A percentile compares a stretch with the other conserved stretches of the same genome.
These are phyloP conservation scores for Macrocystidia cucumis DNA, from an alignment of 1,284 basidiomycete species.

Conservation along the genomic window DNA sequence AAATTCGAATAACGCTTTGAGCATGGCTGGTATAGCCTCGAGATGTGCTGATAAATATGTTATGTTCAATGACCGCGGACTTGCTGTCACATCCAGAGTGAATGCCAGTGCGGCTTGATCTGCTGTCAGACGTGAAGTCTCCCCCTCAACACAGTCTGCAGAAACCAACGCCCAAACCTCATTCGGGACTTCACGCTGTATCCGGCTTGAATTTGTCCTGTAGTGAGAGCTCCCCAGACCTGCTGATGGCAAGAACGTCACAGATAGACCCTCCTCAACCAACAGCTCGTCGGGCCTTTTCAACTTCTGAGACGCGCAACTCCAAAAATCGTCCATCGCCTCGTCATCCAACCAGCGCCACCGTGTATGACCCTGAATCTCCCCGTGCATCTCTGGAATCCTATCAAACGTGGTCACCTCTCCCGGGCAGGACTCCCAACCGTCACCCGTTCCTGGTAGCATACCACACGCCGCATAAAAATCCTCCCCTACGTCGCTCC, in stretches of 20 bases:
- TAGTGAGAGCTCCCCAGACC: slow-evolving; percentile 40
- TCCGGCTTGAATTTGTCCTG: slow-evolving; percentile 18
- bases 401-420: slow-evolving; percentile 36
- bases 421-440: slow-evolving; percentile 39
- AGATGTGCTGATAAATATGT: slow-evolving; percentile 37
- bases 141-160: not conserved
- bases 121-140: too few species aligned
- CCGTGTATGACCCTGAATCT: slow-evolving; percentile 3
- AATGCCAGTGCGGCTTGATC: too few species aligned
- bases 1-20: slow-evolving; percentile 28
- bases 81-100: slow-evolving; percentile 11
- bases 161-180: not conserved
- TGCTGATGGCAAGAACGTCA: slow-evolving; percentile 35
- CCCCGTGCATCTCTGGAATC: not conserved
- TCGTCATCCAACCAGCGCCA: slow-evolving; percentile 27
- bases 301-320: too few species aligned
- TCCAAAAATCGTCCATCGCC: slow-evolving; percentile 21
- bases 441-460: slow-evolving; percentile 24
- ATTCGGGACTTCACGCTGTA: slow-evolving; percentile 7
- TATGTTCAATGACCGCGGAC: slow-evolving; percentile 33
- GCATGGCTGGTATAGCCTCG: slow-evolving; percentile 28
- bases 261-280: slow-evolving; percentile 11
- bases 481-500: slow-evolving; percentile 51
- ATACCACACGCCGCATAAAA: slow-evolving; percentile 43
- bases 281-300: too few species aligned